Base-by-base conservation (phyloP, 305 asterid species). In the Fraxinus dipetala region DNA sequence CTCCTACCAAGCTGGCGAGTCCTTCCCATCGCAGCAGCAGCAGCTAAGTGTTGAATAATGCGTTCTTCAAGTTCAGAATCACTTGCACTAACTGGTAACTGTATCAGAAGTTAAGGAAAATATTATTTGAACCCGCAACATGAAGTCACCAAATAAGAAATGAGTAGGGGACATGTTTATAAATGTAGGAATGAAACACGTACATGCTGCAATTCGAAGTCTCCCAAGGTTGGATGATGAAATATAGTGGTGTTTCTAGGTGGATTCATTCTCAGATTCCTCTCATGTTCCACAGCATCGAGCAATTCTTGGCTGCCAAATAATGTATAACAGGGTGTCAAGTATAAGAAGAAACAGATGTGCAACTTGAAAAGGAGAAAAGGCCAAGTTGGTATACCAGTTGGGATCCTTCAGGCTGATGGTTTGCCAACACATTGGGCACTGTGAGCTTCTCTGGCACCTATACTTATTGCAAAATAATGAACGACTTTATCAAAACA, bases 21-120 rank as follows among this genome's bases (percentile, higher is more conserved):
- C 88, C 98, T 87, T 76, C 98, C 99, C 99, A 94, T 94, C 30
- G 99, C 94, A 32, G 99, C 98, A 4, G 97, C 99, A 45, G 97
- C 99, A 72, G 97, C 97, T 79, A 95, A 91, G 90, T 95, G 99
- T 89, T 95, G 99, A 87, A 95, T 92, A 48, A 95, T 94, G 24
- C 97, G 91, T 81, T 95, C 98, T 81, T 95, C 97, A 16, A 95
- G 97, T 79, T 95, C 99, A 11, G 97, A 91, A 78, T 95, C 99
- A 79, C 93, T 91, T 77, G 93, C 92, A 83, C 87, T 91, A 36
- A 89, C 98, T 11, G 98, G 99, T 88, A 95, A 86, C 98, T 93
- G 97, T 65, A 83, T 4, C 63, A 85, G 10, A 84, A 70, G 78
- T 74, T 76, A 22, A 73, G 24, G 45, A 56, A 54, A 22, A 75